Base-by-base conservation (phyloP, 352 stramenopile genomes). In the Pythium pyrilobum region DNA sequence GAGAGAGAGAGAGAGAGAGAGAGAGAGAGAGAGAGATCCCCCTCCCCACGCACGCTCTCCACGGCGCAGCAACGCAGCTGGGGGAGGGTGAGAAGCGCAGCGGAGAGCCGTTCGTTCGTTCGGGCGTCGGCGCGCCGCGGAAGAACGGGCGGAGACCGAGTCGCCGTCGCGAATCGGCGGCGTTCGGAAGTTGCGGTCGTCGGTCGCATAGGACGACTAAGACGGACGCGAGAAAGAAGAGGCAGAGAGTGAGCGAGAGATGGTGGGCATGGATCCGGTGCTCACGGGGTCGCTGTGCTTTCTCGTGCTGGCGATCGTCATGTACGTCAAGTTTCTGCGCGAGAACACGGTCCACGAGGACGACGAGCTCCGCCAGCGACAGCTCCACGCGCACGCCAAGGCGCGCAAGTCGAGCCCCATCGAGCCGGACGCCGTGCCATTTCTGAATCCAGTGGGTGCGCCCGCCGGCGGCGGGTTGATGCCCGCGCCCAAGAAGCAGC, bases 301-400 rank as follows among this genome's bases (percentile, higher is more conserved):
- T 59, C 63, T 94, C 42, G 80, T 89, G 62, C 66, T 94, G 41
- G 81, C 83, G 48, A 85, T 94, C 52, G 74, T 85, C 55, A 89
- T 94, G 83, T 94, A 94, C 66, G 75, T 94, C 55, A 88, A 89
- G 52, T 94, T 94, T 50, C 88, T 94, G 52, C 75, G 81, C 44
- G 77, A 89, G 59, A 74, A 87, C 53, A 77, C 72, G 48, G 73
- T 71, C 68, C 42, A 68, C 39, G 78, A 85, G 41, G 81, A 86
- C 38, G 72, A 85, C 32, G 49, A 79, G 6, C 50, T 64, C 33
- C 47, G 52, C 23, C 67, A 80, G 53, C 67, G 76, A 40, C 59
- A 66, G 29, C 45, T 52, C 18, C 44, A 68, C 53, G 48, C 43
- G 33, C 56, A 59, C 41, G 49, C 49, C 44, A 67, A 67, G 42